Evolutionary conservation across 73 alveolate genomes (phyloP).

Genomic region (Paraurostyla sp.): DNA sequence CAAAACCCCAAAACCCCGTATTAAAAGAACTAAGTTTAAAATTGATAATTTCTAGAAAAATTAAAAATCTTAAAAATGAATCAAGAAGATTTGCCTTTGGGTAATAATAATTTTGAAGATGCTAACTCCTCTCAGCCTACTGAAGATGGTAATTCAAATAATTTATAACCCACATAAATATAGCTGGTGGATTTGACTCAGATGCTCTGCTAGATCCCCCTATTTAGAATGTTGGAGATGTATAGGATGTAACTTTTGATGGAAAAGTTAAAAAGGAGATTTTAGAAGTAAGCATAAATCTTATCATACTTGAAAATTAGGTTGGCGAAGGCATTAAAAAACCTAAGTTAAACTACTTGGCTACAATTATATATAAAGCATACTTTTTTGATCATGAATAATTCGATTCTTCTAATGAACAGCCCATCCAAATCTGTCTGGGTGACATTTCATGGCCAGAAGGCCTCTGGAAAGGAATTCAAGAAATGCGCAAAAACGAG

Average conservation of each 20-base stretch:
- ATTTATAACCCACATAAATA: not conserved
- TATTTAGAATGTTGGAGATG: conserved; percentile 39
- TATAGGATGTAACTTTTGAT: conserved; percentile 28
- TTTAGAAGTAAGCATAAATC: conserved; percentile 4
- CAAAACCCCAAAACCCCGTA: not conserved
- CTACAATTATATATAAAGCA: conserved; percentile 29
- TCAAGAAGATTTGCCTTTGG: too few species aligned
- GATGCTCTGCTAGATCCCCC: conserved; percentile 59
- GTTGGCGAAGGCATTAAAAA: conserved; percentile 54
- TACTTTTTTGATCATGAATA: conserved; percentile 69
- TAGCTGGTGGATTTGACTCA: conserved; percentile 37
- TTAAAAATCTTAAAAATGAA: too few species aligned
- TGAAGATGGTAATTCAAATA: not conserved
- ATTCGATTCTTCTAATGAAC: conserved; percentile 39
- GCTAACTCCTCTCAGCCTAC: too few species aligned
- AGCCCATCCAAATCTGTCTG: conserved; percentile 28
- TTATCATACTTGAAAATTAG: not conserved
- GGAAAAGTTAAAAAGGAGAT: conserved; percentile 37
- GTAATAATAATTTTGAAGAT: too few species aligned
- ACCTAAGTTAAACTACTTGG: conserved; percentile 21
- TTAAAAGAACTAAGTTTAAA: not conserved
- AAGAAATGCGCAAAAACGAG: conserved; percentile 73
- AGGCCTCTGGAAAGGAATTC: conserved; percentile 66
- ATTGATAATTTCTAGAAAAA: too few species aligned
- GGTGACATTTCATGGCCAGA: conserved; percentile 73